Conservation (phyloP, 2,329 filamentous ascomycete species). For the Fusarium verrucosum region DNA sequence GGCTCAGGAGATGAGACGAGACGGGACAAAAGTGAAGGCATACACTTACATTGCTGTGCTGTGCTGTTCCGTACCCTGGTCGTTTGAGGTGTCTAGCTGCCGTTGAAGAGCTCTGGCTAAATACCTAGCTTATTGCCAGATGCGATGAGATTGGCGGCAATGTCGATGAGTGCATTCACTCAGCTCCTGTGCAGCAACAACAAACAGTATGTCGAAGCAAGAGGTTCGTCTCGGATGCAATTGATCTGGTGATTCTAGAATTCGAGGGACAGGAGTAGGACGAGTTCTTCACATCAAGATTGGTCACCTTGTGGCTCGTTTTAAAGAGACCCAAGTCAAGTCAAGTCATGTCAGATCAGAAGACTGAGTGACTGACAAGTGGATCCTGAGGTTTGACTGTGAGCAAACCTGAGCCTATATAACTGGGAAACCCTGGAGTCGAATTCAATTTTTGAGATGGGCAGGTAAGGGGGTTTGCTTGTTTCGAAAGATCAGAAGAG, state of each 20-base stretch:
- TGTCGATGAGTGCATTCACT: constrained; percentile 7
- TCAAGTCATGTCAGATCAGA: constrained; percentile 34
- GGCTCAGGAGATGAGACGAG: constrained; percentile 6
- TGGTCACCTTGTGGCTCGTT: constrained; percentile 13
- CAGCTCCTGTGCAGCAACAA: constrained; percentile 12
- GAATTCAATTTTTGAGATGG: constrained; percentile 3
- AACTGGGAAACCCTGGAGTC: not conserved
- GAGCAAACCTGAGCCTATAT: constrained; percentile 10
- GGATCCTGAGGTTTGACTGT: constrained; percentile 20
- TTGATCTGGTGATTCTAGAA: constrained; percentile 5
- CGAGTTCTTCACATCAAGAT: constrained; percentile 1
- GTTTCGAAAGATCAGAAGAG: not conserved
- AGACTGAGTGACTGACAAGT: constrained; percentile 27
- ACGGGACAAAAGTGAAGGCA: constrained; percentile 8
- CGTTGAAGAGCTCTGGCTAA: constrained; percentile 25
- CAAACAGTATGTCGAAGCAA: constrained; percentile 11
- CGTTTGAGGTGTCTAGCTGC: constrained; percentile 27
- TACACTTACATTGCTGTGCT: constrained; percentile 31
- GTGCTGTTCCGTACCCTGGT: constrained; percentile 30
- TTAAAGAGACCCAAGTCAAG: constrained; percentile 22
- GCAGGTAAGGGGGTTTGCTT: too few relatives aligned
- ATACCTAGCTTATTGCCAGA: constrained; percentile 33
- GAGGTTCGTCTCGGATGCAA: constrained; percentile 20
- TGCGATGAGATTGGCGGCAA: constrained; percentile 19
- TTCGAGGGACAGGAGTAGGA: not conserved